phyloP scores from a whole-genome alignment of 2,329 filamentous ascomycete species.

The Trichoderma sp. region DNA sequence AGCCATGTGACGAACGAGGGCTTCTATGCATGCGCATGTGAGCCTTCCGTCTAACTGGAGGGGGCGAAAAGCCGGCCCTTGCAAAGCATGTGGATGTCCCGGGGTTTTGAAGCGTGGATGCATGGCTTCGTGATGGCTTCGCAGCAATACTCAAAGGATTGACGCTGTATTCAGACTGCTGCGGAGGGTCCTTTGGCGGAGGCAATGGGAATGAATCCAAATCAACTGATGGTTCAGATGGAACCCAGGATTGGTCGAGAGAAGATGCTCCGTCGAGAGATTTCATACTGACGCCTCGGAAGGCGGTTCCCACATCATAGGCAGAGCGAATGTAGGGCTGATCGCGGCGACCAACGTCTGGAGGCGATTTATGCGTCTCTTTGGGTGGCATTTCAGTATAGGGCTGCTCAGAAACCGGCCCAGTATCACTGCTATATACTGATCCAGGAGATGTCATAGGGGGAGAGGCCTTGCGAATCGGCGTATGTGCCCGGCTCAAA shows the following conservation, averaged over 20 bases:
- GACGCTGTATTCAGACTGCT: not conserved
- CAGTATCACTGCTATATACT: not conserved
- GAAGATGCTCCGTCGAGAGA: conserved; percentile 6
- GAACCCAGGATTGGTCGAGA: not conserved
- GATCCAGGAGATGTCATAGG: conserved; percentile 2
- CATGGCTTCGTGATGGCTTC: not conserved
- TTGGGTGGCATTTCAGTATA: not conserved
- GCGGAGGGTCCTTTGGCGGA: not conserved
- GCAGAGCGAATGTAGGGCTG: not conserved
- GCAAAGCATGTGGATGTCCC: not conserved
- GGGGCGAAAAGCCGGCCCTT: not conserved
- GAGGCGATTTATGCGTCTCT: not conserved
- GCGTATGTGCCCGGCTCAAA: conserved; percentile 26
- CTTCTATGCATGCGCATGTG: not conserved
- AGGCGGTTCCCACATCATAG: not conserved
- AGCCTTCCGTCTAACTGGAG: not conserved
- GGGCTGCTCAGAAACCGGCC: not conserved
- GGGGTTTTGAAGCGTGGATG: not conserved
- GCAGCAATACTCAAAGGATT: not conserved
- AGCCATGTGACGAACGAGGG: conserved; percentile 5
- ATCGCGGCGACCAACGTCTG: not conserved
- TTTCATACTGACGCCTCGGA: not conserved
- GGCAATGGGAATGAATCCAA: conserved; percentile 22
- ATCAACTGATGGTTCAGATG: conserved; percentile 15
- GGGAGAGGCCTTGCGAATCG: conserved; percentile 10